These are phyloP conservation scores for Ploettnerulaceae sp. DNA, from an alignment of 2,329 filamentous ascomycete species.

Conservation along the genomic window DNA sequence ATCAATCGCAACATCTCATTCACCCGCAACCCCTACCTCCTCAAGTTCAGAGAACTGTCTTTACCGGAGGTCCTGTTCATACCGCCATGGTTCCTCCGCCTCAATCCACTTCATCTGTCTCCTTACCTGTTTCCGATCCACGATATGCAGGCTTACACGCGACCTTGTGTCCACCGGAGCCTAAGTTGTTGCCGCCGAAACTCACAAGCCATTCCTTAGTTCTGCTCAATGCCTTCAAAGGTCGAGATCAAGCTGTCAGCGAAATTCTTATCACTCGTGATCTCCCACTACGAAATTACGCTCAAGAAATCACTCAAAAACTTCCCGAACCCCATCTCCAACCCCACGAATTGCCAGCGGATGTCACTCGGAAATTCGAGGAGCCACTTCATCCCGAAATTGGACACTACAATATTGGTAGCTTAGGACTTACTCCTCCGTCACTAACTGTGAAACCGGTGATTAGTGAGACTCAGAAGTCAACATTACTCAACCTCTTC, in stretches of 20 bases:
- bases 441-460: slow-evolving; percentile 20
- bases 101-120: slow-evolving; percentile 20
- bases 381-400: slow-evolving; percentile 7
- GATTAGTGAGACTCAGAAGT: slow-evolving; percentile 29
- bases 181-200: slow-evolving; percentile 27
- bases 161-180: slow-evolving; percentile 25
- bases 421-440: slow-evolving; percentile 9
- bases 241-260: slow-evolving; percentile 21
- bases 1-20: slow-evolving; percentile 33
- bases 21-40: slow-evolving; percentile 42
- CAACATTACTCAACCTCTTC: slow-evolving; percentile 30
- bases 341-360: slow-evolving; percentile 31
- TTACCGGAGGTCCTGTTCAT: slow-evolving; percentile 38
- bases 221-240: slow-evolving; percentile 43
- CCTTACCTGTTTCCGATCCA: slow-evolving; percentile 18
- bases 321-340: slow-evolving; percentile 1
- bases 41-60: slow-evolving; percentile 50
- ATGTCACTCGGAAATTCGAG: slow-evolving; percentile 17
- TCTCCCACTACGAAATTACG: slow-evolving; percentile 18
- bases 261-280: slow-evolving; percentile 13
- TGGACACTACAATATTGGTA: slow-evolving; percentile 8
- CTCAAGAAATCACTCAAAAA: slow-evolving; percentile 10
- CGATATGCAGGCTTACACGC: slow-evolving; percentile 29
- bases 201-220: slow-evolving; percentile 42
- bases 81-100: slow-evolving; percentile 32